These are phyloP conservation scores for Trametes sanguinea DNA, from an alignment of 768 basidiomycete genomes.

Conservation along the genomic window DNA sequence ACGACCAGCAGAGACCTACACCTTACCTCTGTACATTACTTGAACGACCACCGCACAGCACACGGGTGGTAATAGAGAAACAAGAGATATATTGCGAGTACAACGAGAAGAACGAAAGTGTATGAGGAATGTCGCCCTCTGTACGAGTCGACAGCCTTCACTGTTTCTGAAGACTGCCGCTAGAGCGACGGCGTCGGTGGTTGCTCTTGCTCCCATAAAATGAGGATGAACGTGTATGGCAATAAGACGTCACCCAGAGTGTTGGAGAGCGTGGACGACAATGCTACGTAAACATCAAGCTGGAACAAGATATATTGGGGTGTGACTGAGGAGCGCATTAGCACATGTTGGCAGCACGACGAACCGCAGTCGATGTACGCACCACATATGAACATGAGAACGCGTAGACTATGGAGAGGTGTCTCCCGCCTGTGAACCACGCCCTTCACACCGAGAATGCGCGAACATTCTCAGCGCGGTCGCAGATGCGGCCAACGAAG, in stretches of 20 bases:
- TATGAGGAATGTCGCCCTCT: not conserved
- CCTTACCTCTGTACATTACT: too few relatives aligned
- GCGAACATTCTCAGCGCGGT: conserved; percentile 31
- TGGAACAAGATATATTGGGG: not conserved
- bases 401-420: conserved; percentile 22
- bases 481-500: conserved; percentile 12
- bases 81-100: not conserved
- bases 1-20: too few relatives aligned
- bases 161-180: conserved; percentile 12
- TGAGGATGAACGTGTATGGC: conserved; percentile 83
- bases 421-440: conserved; percentile 58
- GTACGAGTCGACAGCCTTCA: conserved; percentile 20
- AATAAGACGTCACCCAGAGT: conserved; percentile 88
- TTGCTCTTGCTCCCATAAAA: conserved; percentile 89
- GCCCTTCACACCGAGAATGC: conserved; percentile 33
- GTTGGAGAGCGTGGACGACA: conserved; percentile 73
- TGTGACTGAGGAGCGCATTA: not conserved
- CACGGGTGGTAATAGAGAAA: not conserved
- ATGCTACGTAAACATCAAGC: not conserved
- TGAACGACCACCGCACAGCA: too few relatives aligned
- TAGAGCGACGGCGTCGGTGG: conserved; percentile 10
- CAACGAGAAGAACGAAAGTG: not conserved
- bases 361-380: conserved; percentile 17
- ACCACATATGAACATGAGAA: conserved; percentile 1
- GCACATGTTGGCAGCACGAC: not conserved